phyloP scores from a whole-genome alignment of 1,284 basidiomycete genomes.

The Sporisorium exsertum region DNA sequence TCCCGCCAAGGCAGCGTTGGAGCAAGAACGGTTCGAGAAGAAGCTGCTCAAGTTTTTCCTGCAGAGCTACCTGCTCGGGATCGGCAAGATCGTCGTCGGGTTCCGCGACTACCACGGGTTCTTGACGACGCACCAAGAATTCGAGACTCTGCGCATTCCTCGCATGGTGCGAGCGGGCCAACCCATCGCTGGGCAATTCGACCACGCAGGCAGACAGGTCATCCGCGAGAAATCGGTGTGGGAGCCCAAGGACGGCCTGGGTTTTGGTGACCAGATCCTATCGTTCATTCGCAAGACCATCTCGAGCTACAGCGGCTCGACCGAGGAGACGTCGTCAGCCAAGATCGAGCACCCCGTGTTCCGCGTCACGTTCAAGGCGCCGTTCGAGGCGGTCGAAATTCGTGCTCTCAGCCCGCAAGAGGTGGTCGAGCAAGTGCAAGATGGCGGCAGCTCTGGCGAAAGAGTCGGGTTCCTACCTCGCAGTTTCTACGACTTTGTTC shows the following conservation, averaged over 20 bases:
- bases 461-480: constrained; percentile 53
- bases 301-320: neutral
- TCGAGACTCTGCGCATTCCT: constrained; percentile 69
- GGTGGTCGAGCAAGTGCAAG: constrained; percentile 38
- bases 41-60: constrained; percentile 87
- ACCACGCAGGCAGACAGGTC: constrained; percentile 73
- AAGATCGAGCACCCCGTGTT: constrained; percentile 51
- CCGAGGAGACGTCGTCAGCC: neutral
- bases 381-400: constrained; percentile 46
- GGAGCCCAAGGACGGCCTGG: constrained; percentile 81
- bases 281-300: constrained; percentile 72
- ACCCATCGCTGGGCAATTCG: constrained; percentile 75
- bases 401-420: constrained; percentile 14
- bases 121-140: constrained; percentile 63
- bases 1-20: constrained; percentile 8
- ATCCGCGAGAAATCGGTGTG: constrained; percentile 82
- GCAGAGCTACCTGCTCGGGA: constrained; percentile 91
- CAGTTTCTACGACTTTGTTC: constrained; percentile 53
- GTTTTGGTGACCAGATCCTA: constrained; percentile 79
- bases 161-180: constrained; percentile 57
- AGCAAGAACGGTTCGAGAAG: constrained; percentile 75
- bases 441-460: constrained; percentile 24
- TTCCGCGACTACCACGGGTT: constrained; percentile 83
- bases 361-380: constrained; percentile 50
- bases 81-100: constrained; percentile 85